Conservation (phyloP, 2,329 filamentous ascomycete genomes). For the Metarhizium anisopliae region DNA sequence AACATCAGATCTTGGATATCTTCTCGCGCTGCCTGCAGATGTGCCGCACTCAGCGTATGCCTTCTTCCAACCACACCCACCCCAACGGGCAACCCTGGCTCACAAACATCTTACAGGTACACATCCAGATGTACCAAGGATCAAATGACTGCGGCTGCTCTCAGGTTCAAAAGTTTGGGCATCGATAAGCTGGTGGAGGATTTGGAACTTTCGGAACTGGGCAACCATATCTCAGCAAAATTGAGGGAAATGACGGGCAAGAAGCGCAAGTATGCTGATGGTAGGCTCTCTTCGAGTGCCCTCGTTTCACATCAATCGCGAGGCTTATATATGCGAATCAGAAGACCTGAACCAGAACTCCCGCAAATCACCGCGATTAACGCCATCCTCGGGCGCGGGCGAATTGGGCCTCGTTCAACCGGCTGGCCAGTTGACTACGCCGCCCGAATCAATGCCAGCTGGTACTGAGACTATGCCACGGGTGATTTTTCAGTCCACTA, state of each 20-base stretch:
- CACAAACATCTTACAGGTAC: background rate
- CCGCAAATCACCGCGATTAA: background rate
- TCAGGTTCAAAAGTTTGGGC: background rate
- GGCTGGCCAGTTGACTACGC: background rate
- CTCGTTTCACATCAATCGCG: no score
- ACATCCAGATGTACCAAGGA: conserved; percentile 2
- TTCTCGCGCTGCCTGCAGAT: background rate
- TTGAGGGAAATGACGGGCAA: conserved; percentile 1
- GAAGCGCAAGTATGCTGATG: background rate
- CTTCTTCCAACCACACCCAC: background rate
- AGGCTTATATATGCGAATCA: background rate
- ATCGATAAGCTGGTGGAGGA: conserved; percentile 1
- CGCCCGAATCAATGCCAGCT: background rate
- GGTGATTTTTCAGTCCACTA: no score
- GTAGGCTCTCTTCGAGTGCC: background rate
- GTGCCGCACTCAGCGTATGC: conserved; percentile 1
- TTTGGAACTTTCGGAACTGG: conserved; percentile 1
- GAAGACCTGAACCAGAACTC: background rate
- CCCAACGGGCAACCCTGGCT: background rate
- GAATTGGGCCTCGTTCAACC: background rate
- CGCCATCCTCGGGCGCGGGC: background rate
- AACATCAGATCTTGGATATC: conserved; percentile 1
- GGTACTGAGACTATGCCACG: background rate
- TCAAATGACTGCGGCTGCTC: background rate
- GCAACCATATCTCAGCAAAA: background rate